Percentiles rank a stretch among this genome's conserved stretches.
phyloP scores from a whole-genome alignment of 352 stramenopile species.

The Pythium myriotylum region DNA sequence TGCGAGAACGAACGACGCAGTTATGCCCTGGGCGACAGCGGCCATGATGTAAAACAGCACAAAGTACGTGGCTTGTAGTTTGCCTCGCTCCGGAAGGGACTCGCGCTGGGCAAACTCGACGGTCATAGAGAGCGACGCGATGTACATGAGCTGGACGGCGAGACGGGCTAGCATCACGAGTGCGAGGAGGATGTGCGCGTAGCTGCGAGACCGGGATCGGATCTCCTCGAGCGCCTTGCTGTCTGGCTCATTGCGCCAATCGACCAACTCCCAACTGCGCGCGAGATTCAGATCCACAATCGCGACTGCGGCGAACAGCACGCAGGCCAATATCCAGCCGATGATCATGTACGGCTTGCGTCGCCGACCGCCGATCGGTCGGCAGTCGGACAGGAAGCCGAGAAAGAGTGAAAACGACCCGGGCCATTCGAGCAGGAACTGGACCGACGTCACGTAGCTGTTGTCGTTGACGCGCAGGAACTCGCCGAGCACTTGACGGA shows the following conservation, averaged over 20 bases:
- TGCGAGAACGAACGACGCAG: slow-evolving; percentile 35
- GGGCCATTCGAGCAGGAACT: slow-evolving; percentile 57
- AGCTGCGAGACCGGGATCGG: neutral
- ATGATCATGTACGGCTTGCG: slow-evolving; percentile 91
- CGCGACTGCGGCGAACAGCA: slow-evolving; percentile 12
- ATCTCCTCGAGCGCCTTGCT: neutral
- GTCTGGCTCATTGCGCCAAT: slow-evolving; percentile 1
- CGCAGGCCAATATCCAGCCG: slow-evolving; percentile 31
- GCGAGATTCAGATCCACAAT: slow-evolving; percentile 15
- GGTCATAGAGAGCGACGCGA: slow-evolving; percentile 43
- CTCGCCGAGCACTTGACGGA: slow-evolving; percentile 47
- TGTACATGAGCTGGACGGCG: slow-evolving; percentile 44
- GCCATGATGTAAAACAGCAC: slow-evolving; percentile 43
- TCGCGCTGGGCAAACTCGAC: slow-evolving; percentile 62
- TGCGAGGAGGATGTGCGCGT: slow-evolving; percentile 1
- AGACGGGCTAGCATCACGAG: slow-evolving; percentile 41
- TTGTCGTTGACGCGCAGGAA: slow-evolving; percentile 34
- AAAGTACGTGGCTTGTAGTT: slow-evolving; percentile 46
- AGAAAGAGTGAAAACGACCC: slow-evolving; percentile 80
- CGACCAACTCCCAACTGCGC: slow-evolving; percentile 11
- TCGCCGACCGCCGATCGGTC: slow-evolving; percentile 84
- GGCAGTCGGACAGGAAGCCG: slow-evolving; percentile 87
- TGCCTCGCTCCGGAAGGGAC: slow-evolving; percentile 43
- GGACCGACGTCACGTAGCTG: slow-evolving; percentile 37
- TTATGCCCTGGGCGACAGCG: slow-evolving; percentile 27